Percentiles rank a stretch among this genome's conserved stretches.
Evolutionary conservation across 1,284 basidiomycete genomes (phyloP).

Genomic region (Ustilago shanxiensis): DNA sequence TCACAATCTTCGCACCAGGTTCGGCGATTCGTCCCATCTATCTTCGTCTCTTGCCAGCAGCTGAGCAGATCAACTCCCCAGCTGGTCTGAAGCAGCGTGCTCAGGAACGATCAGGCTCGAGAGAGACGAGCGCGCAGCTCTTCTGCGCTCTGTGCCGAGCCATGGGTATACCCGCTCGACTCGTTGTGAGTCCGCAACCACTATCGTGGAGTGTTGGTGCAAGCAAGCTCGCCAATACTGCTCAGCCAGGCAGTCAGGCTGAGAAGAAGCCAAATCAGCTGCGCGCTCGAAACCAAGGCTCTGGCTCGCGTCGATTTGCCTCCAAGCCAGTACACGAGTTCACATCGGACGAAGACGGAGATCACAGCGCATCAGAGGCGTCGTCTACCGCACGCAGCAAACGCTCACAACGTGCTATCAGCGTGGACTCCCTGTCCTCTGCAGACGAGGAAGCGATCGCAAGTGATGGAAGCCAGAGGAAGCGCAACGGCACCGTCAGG

Average conservation of each 20-base stretch:
- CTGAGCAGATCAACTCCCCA: constrained; percentile 79
- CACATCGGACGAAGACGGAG: constrained; percentile 51
- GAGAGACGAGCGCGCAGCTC: constrained; percentile 89
- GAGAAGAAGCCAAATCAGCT: constrained; percentile 56
- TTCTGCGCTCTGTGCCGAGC: constrained; percentile 91
- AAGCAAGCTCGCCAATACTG: constrained; percentile 61
- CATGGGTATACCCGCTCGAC: constrained; percentile 85
- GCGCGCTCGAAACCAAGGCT: constrained; percentile 16
- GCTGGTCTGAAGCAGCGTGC: constrained; percentile 92
- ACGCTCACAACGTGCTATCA: constrained; percentile 14
- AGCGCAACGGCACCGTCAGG: neutral
- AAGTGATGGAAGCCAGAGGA: constrained; percentile 20
- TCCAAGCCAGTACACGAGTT: constrained; percentile 51
- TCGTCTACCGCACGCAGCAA: constrained; percentile 14
- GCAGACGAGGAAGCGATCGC: constrained; percentile 19
- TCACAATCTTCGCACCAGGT: constrained; percentile 69
- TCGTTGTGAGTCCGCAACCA: constrained; percentile 90
- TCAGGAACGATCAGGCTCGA: constrained; percentile 81
- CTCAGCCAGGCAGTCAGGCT: constrained; percentile 59
- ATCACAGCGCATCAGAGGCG: constrained; percentile 23
- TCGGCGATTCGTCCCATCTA: constrained; percentile 57
- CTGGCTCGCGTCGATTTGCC: constrained; percentile 20
- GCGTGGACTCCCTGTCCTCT: constrained; percentile 20
- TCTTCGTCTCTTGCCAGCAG: constrained; percentile 73
- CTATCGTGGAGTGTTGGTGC: constrained; percentile 80